These are phyloP conservation scores for Chlamydomonas reinhardtii DNA, from an alignment of 163 green algal genomes.

Conservation along the genomic window DNA sequence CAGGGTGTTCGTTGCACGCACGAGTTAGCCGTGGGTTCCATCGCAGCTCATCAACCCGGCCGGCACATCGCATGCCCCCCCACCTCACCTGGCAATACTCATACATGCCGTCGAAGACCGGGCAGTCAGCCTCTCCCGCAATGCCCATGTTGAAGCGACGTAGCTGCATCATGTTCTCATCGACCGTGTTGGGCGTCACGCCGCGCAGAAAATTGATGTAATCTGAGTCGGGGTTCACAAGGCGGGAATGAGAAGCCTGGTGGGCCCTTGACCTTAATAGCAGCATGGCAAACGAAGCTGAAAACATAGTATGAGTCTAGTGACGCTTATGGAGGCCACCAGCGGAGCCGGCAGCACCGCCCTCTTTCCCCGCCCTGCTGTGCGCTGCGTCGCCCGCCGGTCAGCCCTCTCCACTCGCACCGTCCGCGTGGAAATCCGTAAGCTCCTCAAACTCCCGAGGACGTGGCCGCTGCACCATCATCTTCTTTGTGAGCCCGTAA, in stretches of 20 bases:
- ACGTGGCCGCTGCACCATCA: slow-evolving; percentile 82
- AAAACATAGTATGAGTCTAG: not conserved
- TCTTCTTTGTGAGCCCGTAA: slow-evolving; percentile 84
- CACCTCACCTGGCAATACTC: slow-evolving; percentile 84
- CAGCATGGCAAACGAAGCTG: not conserved
- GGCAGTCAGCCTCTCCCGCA: slow-evolving; percentile 84
- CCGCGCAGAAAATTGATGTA: slow-evolving; percentile 94
- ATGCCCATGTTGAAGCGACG: slow-evolving; percentile 94
- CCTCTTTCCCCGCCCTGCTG: not conserved
- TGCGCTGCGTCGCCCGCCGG: not conserved
- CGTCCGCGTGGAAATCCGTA: slow-evolving; percentile 92
- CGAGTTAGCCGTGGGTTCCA: too few relatives aligned
- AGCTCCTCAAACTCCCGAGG: slow-evolving; percentile 80
- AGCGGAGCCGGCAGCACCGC: not conserved
- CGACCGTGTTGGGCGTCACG: slow-evolving; percentile 91
- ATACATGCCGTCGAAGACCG: slow-evolving; percentile 96
- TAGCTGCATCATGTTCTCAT: slow-evolving; percentile 94
- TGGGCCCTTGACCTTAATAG: not conserved
- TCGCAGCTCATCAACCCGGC: too few relatives aligned
- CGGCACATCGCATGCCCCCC: not conserved
- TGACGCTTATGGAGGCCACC: not conserved
- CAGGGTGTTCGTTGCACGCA: not conserved
- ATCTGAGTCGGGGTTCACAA: slow-evolving; percentile 68
- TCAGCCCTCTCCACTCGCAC: slow-evolving; percentile 56
- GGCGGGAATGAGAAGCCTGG: not conserved